Evolutionary conservation across 1,139 yeast genomes (phyloP), one percentile per base, ranked within the genome.

Genomic region (Candida anutae): DNA sequence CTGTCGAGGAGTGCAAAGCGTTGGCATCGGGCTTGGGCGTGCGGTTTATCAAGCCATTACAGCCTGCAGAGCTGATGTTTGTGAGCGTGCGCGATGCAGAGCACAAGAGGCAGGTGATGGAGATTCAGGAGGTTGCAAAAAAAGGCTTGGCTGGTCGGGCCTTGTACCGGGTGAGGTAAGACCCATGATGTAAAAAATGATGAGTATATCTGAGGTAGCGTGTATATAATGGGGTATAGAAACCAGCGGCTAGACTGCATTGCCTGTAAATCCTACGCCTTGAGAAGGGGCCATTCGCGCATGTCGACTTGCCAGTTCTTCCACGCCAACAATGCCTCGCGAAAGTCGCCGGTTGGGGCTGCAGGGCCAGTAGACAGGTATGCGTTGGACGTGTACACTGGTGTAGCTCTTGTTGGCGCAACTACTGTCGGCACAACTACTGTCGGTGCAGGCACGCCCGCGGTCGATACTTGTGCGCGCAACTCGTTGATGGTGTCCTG

Each of bases 21-120:
- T 67, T 90, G 39, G 82, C 94, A 12, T 66, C 79, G 5, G 97
- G 98, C 4, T 62, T 72, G 34, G 70, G 76, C 15, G 80, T 84
- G 13, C 71, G 94, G 58, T 67, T 74, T 43, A 75, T 88, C 37
- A 71, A 74, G 44, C 94, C 96, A 1, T 61, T 85, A 31, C 87
- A 81, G 48, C 93, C 95, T 1, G 95, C 96, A 16, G 99, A 90
- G 55, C 69, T 84, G 36, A 73, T 88, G 40, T 76, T 90, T 43
- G 69, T 90, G 22, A 62, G 61, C 30, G 30, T 27, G n/a, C 58
- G 63, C n/a, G 62, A 68, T 5, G n/a, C n/a, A n/a, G n/a, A n/a
- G n/a, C n/a, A n/a, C n/a, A n/a, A n/a, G n/a, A n/a, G n/a, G n/a
- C 74, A 83, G 27, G 64, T 80, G 26, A 64, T 83, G 42, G 87